phyloP scores from a whole-genome alignment of 163 green algal species.

The Scenedesmus sp. region DNA sequence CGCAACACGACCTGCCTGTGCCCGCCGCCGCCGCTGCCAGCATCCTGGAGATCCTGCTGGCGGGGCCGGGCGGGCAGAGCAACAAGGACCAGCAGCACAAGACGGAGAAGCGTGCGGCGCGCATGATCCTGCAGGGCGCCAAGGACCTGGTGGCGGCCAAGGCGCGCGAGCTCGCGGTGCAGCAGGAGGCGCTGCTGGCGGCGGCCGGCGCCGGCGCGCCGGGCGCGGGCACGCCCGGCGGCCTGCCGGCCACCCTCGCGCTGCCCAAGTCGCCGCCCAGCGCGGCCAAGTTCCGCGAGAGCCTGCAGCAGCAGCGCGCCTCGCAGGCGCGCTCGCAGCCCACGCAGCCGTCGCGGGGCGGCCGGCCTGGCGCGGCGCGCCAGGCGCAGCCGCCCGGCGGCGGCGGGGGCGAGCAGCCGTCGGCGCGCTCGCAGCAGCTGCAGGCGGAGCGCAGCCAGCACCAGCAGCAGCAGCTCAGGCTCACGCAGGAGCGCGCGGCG shows the following conservation, averaged over 20 bases:
- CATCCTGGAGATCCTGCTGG: constrained; percentile 51
- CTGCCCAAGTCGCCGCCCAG: constrained; percentile 24
- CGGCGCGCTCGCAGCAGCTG: not conserved
- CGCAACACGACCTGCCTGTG: not conserved
- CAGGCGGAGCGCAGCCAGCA: not conserved
- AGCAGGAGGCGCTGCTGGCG: constrained; percentile 41
- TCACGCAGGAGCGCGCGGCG: not conserved
- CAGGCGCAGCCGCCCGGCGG: no score
- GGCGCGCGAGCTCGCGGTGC: constrained; percentile 51
- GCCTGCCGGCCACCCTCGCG: not conserved
- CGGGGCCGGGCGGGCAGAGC: not conserved
- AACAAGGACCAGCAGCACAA: constrained; percentile 47
- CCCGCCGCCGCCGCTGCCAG: not conserved
- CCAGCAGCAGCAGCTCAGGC: constrained; percentile 14
- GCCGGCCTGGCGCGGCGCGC: no score
- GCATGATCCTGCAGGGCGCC: constrained; percentile 66
- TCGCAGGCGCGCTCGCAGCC: no score
- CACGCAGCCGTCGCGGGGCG: no score
- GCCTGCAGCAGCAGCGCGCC: not conserved
- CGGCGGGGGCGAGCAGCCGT: no score
- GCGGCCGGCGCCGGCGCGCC: constrained; percentile 21
- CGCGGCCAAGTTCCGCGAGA: constrained; percentile 24
- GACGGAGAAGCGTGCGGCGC: constrained; percentile 50
- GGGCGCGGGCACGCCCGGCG: not conserved
- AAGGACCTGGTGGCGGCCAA: constrained; percentile 59